A percentile compares a stretch with the other conserved stretches of the same genome.
phyloP scores from a whole-genome alignment of 2,329 filamentous ascomycete species.

The Alternaria ethzedia region DNA sequence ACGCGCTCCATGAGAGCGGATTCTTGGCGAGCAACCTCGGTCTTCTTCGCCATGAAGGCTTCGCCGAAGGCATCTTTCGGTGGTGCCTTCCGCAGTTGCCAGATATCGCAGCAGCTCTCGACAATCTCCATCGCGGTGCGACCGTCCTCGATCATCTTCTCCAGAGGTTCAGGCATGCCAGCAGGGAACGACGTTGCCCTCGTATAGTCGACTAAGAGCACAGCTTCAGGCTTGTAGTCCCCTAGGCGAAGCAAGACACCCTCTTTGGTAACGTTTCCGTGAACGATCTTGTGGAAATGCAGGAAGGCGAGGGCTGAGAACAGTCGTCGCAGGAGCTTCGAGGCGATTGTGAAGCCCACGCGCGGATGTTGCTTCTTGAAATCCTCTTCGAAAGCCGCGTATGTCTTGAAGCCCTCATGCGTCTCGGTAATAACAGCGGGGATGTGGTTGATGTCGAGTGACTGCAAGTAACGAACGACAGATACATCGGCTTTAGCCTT shows the following conservation, averaged over 20 bases:
- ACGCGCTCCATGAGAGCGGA: slow-evolving; percentile 13
- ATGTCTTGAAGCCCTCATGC: slow-evolving; percentile 17
- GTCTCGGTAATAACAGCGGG: slow-evolving; percentile 22
- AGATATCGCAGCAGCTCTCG: slow-evolving; percentile 26
- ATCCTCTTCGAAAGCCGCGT: slow-evolving; percentile 2
- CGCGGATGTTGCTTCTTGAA: slow-evolving; percentile 17
- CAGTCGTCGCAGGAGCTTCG: slow-evolving; percentile 17
- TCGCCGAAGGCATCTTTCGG: slow-evolving; percentile 5
- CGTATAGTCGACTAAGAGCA: slow-evolving; percentile 25
- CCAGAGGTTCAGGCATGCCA: slow-evolving; percentile 4
- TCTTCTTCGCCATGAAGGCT: slow-evolving; percentile 6
- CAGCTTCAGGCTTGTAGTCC: neutral
- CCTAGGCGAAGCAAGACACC: slow-evolving; percentile 17
- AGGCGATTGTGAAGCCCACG: slow-evolving; percentile 17
- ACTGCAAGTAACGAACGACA: slow-evolving; percentile 18
- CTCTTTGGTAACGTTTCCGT: slow-evolving; percentile 12
- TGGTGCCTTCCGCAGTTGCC: slow-evolving; percentile 20
- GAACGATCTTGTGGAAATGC: slow-evolving; percentile 20
- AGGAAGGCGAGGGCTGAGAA: slow-evolving; percentile 23
- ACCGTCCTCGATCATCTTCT: slow-evolving; percentile 15
- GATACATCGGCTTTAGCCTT: slow-evolving; percentile 14
- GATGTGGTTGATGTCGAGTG: slow-evolving; percentile 8
- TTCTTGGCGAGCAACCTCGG: slow-evolving; percentile 7
- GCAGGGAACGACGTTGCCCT: neutral
- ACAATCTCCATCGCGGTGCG: slow-evolving; percentile 18